A percentile compares a stretch with the other conserved stretches of the same genome.
These are phyloP conservation scores for Geotrichum siamense DNA, from an alignment of 1,139 yeast genomes.

Conservation along the genomic window DNA sequence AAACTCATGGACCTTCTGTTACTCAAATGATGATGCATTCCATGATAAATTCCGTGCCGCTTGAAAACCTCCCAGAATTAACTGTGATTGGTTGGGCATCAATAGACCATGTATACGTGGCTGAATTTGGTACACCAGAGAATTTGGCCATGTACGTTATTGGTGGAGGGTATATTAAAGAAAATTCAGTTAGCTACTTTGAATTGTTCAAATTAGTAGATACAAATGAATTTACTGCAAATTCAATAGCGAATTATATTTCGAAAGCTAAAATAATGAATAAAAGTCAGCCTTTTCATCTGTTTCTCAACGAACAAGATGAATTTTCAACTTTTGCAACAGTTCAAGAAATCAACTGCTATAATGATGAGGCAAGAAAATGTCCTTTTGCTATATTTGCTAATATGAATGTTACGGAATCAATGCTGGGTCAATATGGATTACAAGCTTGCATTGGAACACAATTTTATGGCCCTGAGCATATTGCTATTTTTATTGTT, in stretches of 20 bases:
- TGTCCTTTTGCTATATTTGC: constrained; percentile 60
- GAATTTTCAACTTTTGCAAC: constrained; percentile 58
- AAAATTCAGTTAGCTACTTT: constrained; percentile 12
- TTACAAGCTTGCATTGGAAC: constrained; percentile 38
- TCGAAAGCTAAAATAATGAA: constrained; percentile 72
- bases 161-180: constrained; percentile 12
- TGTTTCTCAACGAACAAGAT: constrained; percentile 44
- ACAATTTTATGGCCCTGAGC: constrained; percentile 19
- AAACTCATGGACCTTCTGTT: constrained; percentile 51
- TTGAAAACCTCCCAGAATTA: constrained; percentile 63
- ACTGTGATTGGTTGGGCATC: constrained; percentile 62
- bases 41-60: constrained; percentile 74
- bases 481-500: constrained; percentile 22
- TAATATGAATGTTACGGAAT: constrained; percentile 41
- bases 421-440: constrained; percentile 34
- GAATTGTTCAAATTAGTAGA: constrained; percentile 26
- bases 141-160: constrained; percentile 21
- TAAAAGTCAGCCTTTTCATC: constrained; percentile 79
- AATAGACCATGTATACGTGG: constrained; percentile 43
- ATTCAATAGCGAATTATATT: constrained; percentile 54
- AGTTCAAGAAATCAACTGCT: constrained; percentile 65
- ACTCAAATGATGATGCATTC: constrained; percentile 88
- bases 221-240: constrained; percentile 34
- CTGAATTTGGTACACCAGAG: constrained; percentile 25
- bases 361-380: constrained; percentile 43